Evolutionary conservation across 2,329 filamentous ascomycete genomes (phyloP).

Genomic region (Sporothrix pallida): DNA sequence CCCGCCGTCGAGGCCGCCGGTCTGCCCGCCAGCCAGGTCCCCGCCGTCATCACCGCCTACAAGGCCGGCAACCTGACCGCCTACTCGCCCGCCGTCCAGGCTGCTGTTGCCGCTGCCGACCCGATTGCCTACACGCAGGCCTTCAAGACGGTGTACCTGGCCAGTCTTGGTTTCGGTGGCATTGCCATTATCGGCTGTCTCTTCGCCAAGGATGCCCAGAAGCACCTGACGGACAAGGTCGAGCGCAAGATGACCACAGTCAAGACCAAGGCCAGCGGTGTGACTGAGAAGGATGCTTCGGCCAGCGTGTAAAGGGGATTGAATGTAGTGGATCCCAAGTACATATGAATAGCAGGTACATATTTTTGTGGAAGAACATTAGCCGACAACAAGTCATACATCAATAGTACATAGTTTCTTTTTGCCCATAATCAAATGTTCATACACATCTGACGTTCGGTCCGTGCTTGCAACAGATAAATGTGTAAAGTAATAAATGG

Average conservation of each 20-base stretch:
- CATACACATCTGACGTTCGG: background rate
- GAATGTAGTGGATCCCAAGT: no score
- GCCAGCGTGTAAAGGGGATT: background rate
- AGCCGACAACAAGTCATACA: background rate
- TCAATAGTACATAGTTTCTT: background rate
- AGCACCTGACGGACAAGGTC: constrained; percentile 30
- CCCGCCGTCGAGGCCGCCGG: constrained; percentile 47
- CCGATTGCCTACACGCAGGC: constrained; percentile 28
- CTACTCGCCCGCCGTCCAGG: constrained; percentile 16
- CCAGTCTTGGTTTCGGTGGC: constrained; percentile 29
- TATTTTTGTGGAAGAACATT: background rate
- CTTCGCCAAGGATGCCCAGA: constrained; percentile 30
- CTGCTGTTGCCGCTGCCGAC: constrained; percentile 13
- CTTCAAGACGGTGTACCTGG: constrained; percentile 32
- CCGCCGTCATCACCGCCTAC: constrained; percentile 18
- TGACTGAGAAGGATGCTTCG: background rate
- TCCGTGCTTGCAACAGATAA: background rate
- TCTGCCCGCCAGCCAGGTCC: constrained; percentile 11
- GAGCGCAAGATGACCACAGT: constrained; percentile 28
- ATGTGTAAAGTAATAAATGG: background rate
- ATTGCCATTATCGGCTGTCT: constrained; percentile 31
- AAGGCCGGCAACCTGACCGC: constrained; percentile 9
- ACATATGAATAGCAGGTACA: background rate
- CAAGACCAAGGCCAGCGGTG: background rate
- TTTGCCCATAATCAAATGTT: background rate